Evolutionary conservation across 164 flowering plant genomes (phyloP).

Genomic region (Stephania yunnanensis): DNA sequence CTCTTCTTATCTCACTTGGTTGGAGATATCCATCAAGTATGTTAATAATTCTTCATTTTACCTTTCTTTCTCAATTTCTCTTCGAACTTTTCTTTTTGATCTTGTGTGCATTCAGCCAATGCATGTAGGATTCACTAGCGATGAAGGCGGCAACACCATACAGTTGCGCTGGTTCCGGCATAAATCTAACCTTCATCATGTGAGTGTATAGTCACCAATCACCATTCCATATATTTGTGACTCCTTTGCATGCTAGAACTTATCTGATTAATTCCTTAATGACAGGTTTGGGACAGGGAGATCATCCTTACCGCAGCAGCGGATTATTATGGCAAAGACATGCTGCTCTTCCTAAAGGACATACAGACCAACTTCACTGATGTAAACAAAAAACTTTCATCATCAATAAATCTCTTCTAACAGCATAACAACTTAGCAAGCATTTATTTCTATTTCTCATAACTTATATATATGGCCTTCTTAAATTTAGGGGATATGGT

Average conservation of each 20-base stretch:
- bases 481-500: conserved; percentile 57
- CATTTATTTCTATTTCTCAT: no score
- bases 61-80: no score
- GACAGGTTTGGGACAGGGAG: conserved; percentile 98
- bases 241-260: not conserved
- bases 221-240: not conserved
- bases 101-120: conserved; percentile 50
- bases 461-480: not conserved
- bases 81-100: not conserved
- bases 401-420: not conserved
- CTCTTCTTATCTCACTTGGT: conserved; percentile 85
- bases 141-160: conserved; percentile 83
- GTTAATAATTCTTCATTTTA: not conserved
- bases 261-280: not conserved
- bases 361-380: conserved; percentile 59
- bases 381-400: conserved; percentile 34
- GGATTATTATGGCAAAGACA: conserved; percentile 64
- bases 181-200: conserved; percentile 94
- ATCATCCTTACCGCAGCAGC: conserved; percentile 61
- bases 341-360: conserved; percentile 56
- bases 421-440: not conserved
- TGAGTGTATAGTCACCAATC: conserved; percentile 27
- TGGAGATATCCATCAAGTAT: conserved; percentile 97
- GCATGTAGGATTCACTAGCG: conserved; percentile 86
- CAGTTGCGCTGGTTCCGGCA: conserved; percentile 76